phyloP scores from a whole-genome alignment of 495 filamentous ascomycete species.

The Clavariopsis aquatica region DNA sequence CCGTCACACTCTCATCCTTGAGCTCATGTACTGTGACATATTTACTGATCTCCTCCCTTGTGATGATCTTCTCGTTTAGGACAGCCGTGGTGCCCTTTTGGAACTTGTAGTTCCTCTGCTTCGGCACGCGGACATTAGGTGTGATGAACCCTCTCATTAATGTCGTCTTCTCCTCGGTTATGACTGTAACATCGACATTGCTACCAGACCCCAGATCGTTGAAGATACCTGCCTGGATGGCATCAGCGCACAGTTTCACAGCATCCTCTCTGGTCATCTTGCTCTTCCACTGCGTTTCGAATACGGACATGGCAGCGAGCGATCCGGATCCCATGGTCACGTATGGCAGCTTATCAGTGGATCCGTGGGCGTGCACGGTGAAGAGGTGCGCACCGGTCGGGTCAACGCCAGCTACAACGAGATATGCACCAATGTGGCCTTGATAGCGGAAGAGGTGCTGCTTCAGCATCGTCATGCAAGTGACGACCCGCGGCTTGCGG shows the following conservation, averaged over 20 bases:
- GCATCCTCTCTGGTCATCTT: slow-evolving; percentile 77
- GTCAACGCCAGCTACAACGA: slow-evolving; percentile 96
- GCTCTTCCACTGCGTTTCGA: slow-evolving; percentile 93
- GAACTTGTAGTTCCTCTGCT: slow-evolving; percentile 92
- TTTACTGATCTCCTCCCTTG: slow-evolving; percentile 88
- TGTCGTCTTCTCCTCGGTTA: slow-evolving; percentile 89
- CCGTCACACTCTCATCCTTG: slow-evolving; percentile 55
- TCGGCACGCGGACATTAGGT: slow-evolving; percentile 88
- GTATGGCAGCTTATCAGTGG: slow-evolving; percentile 98
- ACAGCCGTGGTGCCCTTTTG: slow-evolving; percentile 84
- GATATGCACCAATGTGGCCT: slow-evolving; percentile 96
- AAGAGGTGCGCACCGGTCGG: slow-evolving; percentile 94
- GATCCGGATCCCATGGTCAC: slow-evolving; percentile 98
- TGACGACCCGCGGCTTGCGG: slow-evolving; percentile 94
- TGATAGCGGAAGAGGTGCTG: slow-evolving; percentile 99
- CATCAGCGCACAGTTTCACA: slow-evolving; percentile 76
- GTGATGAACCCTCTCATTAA: slow-evolving; percentile 86
- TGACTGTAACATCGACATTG: slow-evolving; percentile 96
- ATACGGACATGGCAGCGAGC: slow-evolving; percentile 95
- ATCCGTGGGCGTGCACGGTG: slow-evolving; percentile 98
- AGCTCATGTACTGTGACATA: slow-evolving; percentile 91
- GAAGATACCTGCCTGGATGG: slow-evolving; percentile 97
- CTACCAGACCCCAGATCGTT: slow-evolving; percentile 97
- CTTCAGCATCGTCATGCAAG: slow-evolving; percentile 99
- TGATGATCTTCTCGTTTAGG: slow-evolving; percentile 90